These are phyloP conservation scores for Leccinum broughii DNA, from an alignment of 768 basidiomycete genomes.

Conservation along the genomic window DNA sequence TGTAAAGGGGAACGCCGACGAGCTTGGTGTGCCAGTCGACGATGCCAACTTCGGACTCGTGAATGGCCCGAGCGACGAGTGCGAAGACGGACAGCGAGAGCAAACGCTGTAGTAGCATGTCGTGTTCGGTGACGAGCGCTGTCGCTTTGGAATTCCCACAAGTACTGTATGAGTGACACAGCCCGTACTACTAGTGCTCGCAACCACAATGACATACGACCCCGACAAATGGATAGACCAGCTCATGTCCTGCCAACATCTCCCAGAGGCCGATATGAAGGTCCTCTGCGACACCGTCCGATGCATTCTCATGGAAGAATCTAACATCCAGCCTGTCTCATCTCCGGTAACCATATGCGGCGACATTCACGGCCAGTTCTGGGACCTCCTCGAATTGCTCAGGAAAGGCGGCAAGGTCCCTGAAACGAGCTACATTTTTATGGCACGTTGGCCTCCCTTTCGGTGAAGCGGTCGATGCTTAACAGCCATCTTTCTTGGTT, in stretches of 20 bases:
- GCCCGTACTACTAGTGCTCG: neutral
- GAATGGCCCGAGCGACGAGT: slow-evolving; percentile 47
- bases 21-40: slow-evolving; percentile 87
- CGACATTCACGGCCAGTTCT: slow-evolving; percentile 98
- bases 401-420: slow-evolving; percentile 84
- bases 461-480: slow-evolving; percentile 24
- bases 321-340: slow-evolving; percentile 95
- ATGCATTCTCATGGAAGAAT: slow-evolving; percentile 90
- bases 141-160: slow-evolving; percentile 18
- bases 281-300: slow-evolving; percentile 88
- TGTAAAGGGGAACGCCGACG: slow-evolving; percentile 68
- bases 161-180: neutral
- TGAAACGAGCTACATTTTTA: slow-evolving; percentile 92
- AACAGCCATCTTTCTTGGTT: slow-evolving; percentile 18
- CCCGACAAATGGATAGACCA: slow-evolving; percentile 88
- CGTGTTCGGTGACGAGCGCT: neutral
- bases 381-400: slow-evolving; percentile 91
- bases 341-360: slow-evolving; percentile 95
- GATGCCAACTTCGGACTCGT: slow-evolving; percentile 48
- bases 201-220: slow-evolving; percentile 37
- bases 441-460: slow-evolving; percentile 68
- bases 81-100: slow-evolving; percentile 19
- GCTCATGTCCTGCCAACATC: slow-evolving; percentile 81
- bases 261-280: slow-evolving; percentile 92
- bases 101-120: slow-evolving; percentile 15